These are phyloP conservation scores for Chlorencoelia australis DNA, from an alignment of 2,329 filamentous ascomycete species.

Conservation along the genomic window DNA sequence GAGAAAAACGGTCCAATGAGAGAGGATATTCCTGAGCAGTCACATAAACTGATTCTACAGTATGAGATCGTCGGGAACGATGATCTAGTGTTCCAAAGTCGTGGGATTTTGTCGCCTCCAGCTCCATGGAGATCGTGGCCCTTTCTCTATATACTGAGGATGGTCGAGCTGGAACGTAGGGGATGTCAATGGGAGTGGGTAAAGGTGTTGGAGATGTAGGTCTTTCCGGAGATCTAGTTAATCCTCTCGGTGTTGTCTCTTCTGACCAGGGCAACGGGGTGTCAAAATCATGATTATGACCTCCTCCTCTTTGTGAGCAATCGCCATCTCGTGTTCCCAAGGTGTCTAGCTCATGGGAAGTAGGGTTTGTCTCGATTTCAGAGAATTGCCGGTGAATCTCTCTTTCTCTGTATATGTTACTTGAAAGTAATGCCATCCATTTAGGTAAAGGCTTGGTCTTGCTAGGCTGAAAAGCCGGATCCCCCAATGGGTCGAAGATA, in stretches of 20 bases:
- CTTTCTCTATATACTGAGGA: too few species aligned
- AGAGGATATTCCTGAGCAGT: slow-evolving; percentile 5
- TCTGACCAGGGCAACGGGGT: background rate
- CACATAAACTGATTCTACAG: slow-evolving; percentile 2
- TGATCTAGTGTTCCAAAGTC: background rate
- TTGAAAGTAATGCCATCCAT: slow-evolving; percentile 26
- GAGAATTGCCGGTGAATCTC: slow-evolving; percentile 3
- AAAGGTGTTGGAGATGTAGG: too few species aligned
- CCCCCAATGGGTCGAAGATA: slow-evolving; percentile 38
- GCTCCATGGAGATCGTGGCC: slow-evolving; percentile 6
- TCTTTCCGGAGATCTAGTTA: too few species aligned
- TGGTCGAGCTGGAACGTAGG: too few species aligned
- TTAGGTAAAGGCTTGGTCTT: slow-evolving; percentile 41
- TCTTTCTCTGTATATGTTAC: slow-evolving; percentile 14
- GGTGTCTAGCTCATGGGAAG: too few species aligned
- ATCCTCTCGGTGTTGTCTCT: background rate
- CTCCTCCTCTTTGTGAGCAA: slow-evolving; percentile 4
- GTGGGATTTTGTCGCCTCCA: background rate
- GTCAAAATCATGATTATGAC: background rate
- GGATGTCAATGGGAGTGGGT: too few species aligned
- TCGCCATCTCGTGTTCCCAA: too few species aligned
- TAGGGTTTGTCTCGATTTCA: too few species aligned
- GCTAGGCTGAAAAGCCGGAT: slow-evolving; percentile 37
- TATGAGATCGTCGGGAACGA: slow-evolving; percentile 5
- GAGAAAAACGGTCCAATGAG: too few species aligned